These are phyloP conservation scores for Lachnellula hyalina DNA, from an alignment of 2,329 filamentous ascomycete genomes.

Conservation along the genomic window DNA sequence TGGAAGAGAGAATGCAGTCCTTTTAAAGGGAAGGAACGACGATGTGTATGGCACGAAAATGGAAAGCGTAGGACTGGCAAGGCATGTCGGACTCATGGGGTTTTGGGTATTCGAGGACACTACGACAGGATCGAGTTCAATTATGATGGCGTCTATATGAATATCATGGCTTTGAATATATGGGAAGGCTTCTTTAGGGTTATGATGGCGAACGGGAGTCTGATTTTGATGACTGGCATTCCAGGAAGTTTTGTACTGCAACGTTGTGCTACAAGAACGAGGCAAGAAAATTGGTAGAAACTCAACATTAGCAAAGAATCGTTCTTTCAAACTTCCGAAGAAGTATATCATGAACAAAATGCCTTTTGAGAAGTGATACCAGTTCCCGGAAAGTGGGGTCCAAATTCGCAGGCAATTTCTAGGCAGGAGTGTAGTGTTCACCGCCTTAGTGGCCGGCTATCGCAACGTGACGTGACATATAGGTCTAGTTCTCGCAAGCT, in stretches of 20 bases:
- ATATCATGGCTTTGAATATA: conserved; percentile 15
- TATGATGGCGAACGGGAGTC: conserved; percentile 10
- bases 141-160: conserved; percentile 14
- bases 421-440: neutral
- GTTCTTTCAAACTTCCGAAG: neutral
- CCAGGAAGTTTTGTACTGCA: too few relatives aligned
- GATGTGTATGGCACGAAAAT: neutral
- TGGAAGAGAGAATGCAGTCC: conserved; percentile 52
- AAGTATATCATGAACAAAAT: neutral
- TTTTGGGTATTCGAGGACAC: conserved; percentile 4
- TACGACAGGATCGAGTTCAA: conserved; percentile 19
- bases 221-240: neutral
- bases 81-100: neutral
- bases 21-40: conserved; percentile 10
- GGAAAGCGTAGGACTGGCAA: neutral
- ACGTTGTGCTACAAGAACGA: neutral
- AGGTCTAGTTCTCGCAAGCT: too few relatives aligned
- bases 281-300: neutral
- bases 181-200: conserved; percentile 1
- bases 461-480: too few relatives aligned
- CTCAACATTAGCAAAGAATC: neutral
- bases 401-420: too few relatives aligned
- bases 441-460: neutral
- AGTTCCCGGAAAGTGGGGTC: neutral
- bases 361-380: neutral